Evolutionary conservation across 208 protist genomes (phyloP).

Genomic region (Leishmania turanica): DNA sequence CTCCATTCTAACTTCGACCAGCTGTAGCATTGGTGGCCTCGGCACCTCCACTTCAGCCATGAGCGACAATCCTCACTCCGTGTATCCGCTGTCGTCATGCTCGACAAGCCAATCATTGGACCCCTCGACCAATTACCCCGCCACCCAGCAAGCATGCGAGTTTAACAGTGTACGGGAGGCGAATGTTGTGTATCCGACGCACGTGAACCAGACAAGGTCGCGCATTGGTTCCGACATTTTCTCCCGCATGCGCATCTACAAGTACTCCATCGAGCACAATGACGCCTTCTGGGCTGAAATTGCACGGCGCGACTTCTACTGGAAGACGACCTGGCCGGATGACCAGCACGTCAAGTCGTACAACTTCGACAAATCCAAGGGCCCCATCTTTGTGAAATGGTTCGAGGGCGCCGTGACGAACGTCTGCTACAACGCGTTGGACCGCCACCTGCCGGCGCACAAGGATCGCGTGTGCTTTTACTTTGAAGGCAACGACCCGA

Average conservation of each 20-base stretch:
- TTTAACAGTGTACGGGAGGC: constrained; percentile 24
- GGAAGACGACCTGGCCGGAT: constrained; percentile 60
- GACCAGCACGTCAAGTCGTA: constrained; percentile 61
- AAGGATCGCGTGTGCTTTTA: constrained; percentile 84
- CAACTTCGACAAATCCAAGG: constrained; percentile 82
- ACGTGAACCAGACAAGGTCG: constrained; percentile 37
- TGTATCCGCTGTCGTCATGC: not conserved
- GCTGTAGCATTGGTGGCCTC: not conserved
- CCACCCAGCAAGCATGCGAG: constrained; percentile 32
- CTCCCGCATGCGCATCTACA: constrained; percentile 67
- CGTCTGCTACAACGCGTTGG: constrained; percentile 91
- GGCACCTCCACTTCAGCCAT: not conserved
- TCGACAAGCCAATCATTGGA: constrained; percentile 1
- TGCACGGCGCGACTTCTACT: constrained; percentile 70
- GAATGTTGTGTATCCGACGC: constrained; percentile 18
- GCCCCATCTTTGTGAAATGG: constrained; percentile 74
- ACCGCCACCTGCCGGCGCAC: constrained; percentile 75
- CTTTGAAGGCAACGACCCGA: constrained; percentile 87
- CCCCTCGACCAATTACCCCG: not conserved
- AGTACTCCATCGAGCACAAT: constrained; percentile 62
- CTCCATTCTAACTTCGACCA: not conserved
- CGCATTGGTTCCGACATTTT: constrained; percentile 41
- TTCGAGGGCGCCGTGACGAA: constrained; percentile 84
- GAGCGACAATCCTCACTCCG: not conserved
- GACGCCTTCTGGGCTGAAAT: constrained; percentile 68